These are phyloP conservation scores for Globisporangium carolinianum DNA, from an alignment of 352 stramenopile genomes.

Conservation along the genomic window DNA sequence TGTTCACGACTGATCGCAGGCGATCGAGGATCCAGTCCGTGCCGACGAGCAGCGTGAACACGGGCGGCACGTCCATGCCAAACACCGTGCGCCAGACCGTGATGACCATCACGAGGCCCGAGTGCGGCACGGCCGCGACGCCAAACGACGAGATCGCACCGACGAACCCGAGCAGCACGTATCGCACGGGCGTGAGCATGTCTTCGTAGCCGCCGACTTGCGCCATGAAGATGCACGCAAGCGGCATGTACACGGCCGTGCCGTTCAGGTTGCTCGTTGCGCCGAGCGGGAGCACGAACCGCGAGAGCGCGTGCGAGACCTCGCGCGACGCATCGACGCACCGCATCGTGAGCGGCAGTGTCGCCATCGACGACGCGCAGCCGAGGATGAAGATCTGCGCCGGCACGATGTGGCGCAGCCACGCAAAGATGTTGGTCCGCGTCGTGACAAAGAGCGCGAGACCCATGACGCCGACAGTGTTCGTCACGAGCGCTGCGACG, in stretches of 20 bases:
- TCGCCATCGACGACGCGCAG: constrained; percentile 71
- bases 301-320: constrained; percentile 48
- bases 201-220: constrained; percentile 43
- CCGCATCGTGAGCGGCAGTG: constrained; percentile 63
- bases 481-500: constrained; percentile 27
- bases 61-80: constrained; percentile 35
- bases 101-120: constrained; percentile 69
- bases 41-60: constrained; percentile 65
- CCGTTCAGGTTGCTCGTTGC: constrained; percentile 66
- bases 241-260: constrained; percentile 64
- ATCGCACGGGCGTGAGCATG: constrained; percentile 41
- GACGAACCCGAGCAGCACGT: constrained; percentile 52
- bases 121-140: constrained; percentile 58
- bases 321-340: constrained; percentile 60
- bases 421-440: constrained; percentile 52
- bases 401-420: constrained; percentile 54
- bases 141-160: constrained; percentile 60
- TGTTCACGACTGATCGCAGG: constrained; percentile 62
- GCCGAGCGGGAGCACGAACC: constrained; percentile 17
- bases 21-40: constrained; percentile 68
- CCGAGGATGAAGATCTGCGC: constrained; percentile 72
- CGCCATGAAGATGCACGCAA: constrained; percentile 69
- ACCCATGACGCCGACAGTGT: constrained; percentile 51
- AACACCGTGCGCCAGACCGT: constrained; percentile 80
- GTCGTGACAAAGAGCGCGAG: constrained; percentile 47